Evolutionary conservation across 495 filamentous ascomycete genomes (phyloP).

Genomic region (Paragyromitra xinjiangensis): DNA sequence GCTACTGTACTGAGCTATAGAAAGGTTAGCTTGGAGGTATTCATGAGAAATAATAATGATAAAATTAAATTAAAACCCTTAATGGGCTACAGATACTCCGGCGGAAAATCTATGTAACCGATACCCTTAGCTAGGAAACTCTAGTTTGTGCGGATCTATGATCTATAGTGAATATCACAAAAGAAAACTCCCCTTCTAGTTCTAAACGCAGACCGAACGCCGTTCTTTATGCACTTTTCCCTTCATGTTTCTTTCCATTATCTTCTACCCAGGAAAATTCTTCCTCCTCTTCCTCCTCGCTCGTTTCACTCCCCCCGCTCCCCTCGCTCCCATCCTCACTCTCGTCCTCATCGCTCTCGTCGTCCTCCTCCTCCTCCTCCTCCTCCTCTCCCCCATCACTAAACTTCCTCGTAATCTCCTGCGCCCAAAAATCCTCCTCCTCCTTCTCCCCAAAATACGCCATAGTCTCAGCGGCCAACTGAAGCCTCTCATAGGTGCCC

Average conservation of each 20-base stretch:
- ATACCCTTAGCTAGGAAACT: not conserved
- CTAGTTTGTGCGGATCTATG: slow-evolving; percentile 14
- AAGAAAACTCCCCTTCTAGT: slow-evolving; percentile 8
- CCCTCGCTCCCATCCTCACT: not conserved
- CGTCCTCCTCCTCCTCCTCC: slow-evolving; percentile 20
- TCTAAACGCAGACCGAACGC: slow-evolving; percentile 28
- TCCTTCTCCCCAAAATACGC: slow-evolving; percentile 27
- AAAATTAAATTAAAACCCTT: not conserved
- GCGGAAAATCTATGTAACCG: not conserved
- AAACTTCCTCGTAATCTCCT: slow-evolving; percentile 43
- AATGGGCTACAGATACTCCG: not conserved
- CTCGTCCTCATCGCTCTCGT: not conserved
- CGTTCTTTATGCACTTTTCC: not conserved
- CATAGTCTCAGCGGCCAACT: slow-evolving; percentile 19
- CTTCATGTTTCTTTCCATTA: not conserved
- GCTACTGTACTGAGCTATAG: not conserved
- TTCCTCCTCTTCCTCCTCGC: not conserved
- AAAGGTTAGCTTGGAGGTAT: not conserved
- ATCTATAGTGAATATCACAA: not conserved
- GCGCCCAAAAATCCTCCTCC: slow-evolving; percentile 39
- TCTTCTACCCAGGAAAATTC: not conserved
- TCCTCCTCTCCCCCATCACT: slow-evolving; percentile 25
- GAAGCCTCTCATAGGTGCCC: slow-evolving; percentile 42
- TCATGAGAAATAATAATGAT: not conserved
- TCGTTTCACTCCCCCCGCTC: not conserved